Evolutionary conservation across 306 rosid species (phyloP).

Genomic region (Cucumis hystrix): DNA sequence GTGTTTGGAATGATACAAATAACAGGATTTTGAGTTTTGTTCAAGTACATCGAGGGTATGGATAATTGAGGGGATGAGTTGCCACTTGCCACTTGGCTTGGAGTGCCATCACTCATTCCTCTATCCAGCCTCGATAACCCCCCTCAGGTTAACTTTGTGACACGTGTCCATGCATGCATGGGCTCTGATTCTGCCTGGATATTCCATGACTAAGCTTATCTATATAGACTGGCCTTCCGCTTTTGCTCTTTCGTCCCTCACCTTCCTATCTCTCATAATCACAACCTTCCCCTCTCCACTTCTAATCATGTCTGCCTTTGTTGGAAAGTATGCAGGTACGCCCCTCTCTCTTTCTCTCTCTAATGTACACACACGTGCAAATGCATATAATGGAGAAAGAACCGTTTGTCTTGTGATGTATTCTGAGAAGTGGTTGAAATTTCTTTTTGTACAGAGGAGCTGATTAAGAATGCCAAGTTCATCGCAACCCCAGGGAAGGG

Average conservation of each 20-base stretch:
- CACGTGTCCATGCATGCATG: constrained; percentile 36
- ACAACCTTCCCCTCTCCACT: not conserved
- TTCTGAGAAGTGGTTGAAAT: not conserved
- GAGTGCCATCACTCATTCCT: constrained; percentile 51
- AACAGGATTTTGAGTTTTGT: not conserved
- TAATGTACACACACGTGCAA: not conserved
- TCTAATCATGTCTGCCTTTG: constrained; percentile 77
- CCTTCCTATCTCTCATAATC: constrained; percentile 4
- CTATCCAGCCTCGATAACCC: constrained; percentile 54
- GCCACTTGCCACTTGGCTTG: constrained; percentile 47
- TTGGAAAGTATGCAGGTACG: constrained; percentile 85
- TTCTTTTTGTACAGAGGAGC: constrained; percentile 40
- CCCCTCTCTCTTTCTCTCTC: not conserved
- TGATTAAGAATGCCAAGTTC: constrained; percentile 73
- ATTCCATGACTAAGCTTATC: constrained; percentile 26
- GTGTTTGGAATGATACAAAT: not conserved
- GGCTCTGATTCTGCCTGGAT: constrained; percentile 23
- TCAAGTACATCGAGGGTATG: not conserved
- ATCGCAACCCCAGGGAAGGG: constrained; percentile 86
- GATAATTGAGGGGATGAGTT: constrained; percentile 9
- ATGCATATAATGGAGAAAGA: not conserved
- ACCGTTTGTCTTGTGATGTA: not conserved
- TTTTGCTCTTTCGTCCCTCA: constrained; percentile 26
- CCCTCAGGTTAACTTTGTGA: constrained; percentile 47
- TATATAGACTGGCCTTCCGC: constrained; percentile 27